Base-by-base conservation (phyloP, 176 grass and related monocot genomes). In the Bothriochloa decipiens region DNA sequence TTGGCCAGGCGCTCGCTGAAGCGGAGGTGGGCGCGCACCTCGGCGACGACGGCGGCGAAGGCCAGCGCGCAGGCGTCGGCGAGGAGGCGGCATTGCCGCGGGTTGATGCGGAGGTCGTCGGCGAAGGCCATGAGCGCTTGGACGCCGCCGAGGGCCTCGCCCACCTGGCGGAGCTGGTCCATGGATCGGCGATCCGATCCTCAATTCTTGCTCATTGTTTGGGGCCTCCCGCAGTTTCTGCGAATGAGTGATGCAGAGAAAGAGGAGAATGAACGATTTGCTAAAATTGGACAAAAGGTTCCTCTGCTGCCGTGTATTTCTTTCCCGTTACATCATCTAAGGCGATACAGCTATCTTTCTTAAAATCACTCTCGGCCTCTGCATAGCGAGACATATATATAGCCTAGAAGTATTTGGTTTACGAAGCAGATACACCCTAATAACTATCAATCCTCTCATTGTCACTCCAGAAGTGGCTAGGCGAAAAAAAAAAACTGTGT, bases 141-240 rank as follows among this genome's bases (percentile, higher is more conserved):
- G 77, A 95, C 76, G 73, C 87, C 85, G 18, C 93, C 96, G 36
- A 98, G 65, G 41, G 89, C 91, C 90, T 95, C 96, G 37, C 96
- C 93, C 6, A 95, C 83, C 70, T 86, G 96, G 8, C 91, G 91
- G 72, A 98, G 90, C 71, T 98, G 96, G 79, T 98, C 93, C 96
- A 98, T 86, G 65, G 22, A 4, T 5, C 33, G 45, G 12, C 27
- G 49, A 29, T 17, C 11, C 8, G 65, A 23, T 86, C 53, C 88
- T 85, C 22, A 82, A 82, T 74, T 41, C 68, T 26, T 23, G 25
- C 35, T 2, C 32, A 16, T 33, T 41, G 1, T 45, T 3, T 72
- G 52, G 39, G 16, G 10, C 33, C 45, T 63, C 69, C 47, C 65
- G 15, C 8, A 36, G 35, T 82, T 40, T 60, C 49, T 37, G 67